Evolutionary conservation across 495 filamentous ascomycete species (phyloP).

Genomic region (Penicilliopsis zonata): DNA sequence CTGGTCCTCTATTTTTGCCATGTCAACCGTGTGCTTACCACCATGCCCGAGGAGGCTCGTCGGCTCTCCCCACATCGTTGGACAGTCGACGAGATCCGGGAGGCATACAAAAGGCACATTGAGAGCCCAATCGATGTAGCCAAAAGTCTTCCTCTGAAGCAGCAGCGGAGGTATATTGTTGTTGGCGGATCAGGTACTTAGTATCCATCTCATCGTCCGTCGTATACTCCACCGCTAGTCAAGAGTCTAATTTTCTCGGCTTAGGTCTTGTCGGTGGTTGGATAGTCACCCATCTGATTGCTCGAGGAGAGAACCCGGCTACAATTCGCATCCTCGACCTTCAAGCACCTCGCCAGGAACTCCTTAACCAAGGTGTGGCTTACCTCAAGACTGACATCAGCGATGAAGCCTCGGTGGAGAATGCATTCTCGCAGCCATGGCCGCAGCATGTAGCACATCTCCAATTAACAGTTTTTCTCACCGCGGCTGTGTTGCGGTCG

Average conservation of each 20-base stretch:
- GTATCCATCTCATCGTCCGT: constrained; percentile 41
- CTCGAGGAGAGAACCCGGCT: constrained; percentile 39
- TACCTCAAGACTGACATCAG: constrained; percentile 43
- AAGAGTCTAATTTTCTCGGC: too few species aligned
- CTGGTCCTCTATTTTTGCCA: constrained; percentile 33
- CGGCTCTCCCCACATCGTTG: constrained; percentile 36
- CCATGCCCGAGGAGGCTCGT: constrained; percentile 32
- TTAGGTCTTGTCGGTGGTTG: constrained; percentile 44
- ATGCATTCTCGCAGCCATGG: constrained; percentile 41
- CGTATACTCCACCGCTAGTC: constrained; percentile 42
- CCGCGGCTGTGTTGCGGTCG: constrained; percentile 38
- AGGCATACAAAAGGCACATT: constrained; percentile 33
- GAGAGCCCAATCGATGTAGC: constrained; percentile 33
- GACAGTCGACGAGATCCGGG: constrained; percentile 35
- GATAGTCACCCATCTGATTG: constrained; percentile 40
- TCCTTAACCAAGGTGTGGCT: constrained; percentile 27
- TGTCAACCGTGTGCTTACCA: constrained; percentile 37
- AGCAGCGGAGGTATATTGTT: constrained; percentile 42
- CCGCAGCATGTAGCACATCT: constrained; percentile 24
- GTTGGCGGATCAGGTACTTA: constrained; percentile 47
- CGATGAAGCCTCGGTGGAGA: constrained; percentile 27
- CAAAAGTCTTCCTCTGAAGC: constrained; percentile 38
- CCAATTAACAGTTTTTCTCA: constrained; percentile 47
- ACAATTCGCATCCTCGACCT: constrained; percentile 46
- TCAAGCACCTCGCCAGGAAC: constrained; percentile 21